Evolutionary conservation across 2,329 filamentous ascomycete genomes (phyloP).

Genomic region (Fusarium citri): DNA sequence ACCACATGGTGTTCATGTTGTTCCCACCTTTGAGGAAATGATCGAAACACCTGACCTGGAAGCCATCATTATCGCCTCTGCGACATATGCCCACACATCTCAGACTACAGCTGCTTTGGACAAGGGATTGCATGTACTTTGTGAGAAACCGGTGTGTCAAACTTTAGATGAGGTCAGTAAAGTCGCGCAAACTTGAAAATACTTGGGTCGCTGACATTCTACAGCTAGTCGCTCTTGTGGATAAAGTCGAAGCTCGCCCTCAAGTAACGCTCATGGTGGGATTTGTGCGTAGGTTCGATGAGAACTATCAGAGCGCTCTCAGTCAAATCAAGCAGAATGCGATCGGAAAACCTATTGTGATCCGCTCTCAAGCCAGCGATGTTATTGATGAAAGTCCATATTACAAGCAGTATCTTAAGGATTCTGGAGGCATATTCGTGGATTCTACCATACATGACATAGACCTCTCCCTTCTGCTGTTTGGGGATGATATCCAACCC

Average conservation of each 20-base stretch:
- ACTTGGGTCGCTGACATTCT: too few relatives aligned
- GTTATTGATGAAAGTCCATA: conserved; percentile 73
- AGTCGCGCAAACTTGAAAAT: too few relatives aligned
- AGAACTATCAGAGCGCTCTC: conserved; percentile 71
- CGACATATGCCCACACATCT: too few relatives aligned
- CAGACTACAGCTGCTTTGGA: too few relatives aligned
- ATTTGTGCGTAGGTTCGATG: conserved; percentile 62
- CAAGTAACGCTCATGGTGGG: conserved; percentile 69
- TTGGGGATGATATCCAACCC: conserved; percentile 47
- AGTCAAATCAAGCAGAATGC: conserved; percentile 61
- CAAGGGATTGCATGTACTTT: too few relatives aligned
- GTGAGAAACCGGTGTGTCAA: too few relatives aligned
- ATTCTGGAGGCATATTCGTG: conserved; percentile 75
- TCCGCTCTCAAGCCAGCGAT: conserved; percentile 75
- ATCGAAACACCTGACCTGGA: too few relatives aligned
- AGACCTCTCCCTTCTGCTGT: conserved; percentile 49
- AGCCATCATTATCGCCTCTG: too few relatives aligned
- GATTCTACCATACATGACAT: conserved; percentile 79
- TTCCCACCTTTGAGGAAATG: too few relatives aligned
- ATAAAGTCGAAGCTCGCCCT: conserved; percentile 55
- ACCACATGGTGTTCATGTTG: too few relatives aligned
- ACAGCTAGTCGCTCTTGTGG: too few relatives aligned
- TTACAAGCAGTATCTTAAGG: conserved; percentile 74
- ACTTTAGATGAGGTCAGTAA: too few relatives aligned
- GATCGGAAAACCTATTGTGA: conserved; percentile 69